Percentiles rank a stretch among this genome's conserved stretches.
phyloP scores from a whole-genome alignment of 345 rosid genomes.

The Populus deltoides region DNA sequence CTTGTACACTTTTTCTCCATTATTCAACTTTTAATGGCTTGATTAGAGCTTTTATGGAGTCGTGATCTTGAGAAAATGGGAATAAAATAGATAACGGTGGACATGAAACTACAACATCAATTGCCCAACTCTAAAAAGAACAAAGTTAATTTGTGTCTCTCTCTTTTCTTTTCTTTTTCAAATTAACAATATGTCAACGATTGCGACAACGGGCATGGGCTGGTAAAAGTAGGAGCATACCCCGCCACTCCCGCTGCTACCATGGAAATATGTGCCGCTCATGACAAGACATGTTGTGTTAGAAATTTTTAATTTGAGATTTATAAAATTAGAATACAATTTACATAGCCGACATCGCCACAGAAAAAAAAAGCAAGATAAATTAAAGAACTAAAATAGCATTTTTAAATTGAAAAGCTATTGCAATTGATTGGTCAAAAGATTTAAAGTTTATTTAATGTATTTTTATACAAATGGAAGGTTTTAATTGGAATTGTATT shows the following conservation, averaged over 20 bases:
- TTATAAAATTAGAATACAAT: not conserved
- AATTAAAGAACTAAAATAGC: no score
- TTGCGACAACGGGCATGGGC: slow-evolving; percentile 19
- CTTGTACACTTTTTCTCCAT: not conserved
- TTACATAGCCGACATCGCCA: not conserved
- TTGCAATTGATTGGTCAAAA: no score
- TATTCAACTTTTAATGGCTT: not conserved
- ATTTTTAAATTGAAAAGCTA: no score
- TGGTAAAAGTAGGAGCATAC: slow-evolving; percentile 33
- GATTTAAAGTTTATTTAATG: no score
- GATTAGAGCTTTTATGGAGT: not conserved
- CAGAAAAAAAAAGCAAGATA: no score
- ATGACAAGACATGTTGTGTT: not conserved
- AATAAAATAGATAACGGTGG: not conserved
- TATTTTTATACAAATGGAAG: no score
- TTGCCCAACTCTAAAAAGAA: slow-evolving; percentile 22
- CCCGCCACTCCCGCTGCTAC: slow-evolving; percentile 48
- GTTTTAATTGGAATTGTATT: no score
- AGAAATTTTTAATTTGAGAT: not conserved
- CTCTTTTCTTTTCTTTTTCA: not conserved
- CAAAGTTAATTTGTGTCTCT: slow-evolving; percentile 8
- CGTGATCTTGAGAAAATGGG: not conserved
- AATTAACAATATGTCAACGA: slow-evolving; percentile 37
- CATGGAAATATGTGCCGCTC: slow-evolving; percentile 27
- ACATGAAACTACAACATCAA: slow-evolving; percentile 11